These are phyloP conservation scores for Brassica rapa DNA, from an alignment of 345 rosid species.

Conservation along the genomic window DNA sequence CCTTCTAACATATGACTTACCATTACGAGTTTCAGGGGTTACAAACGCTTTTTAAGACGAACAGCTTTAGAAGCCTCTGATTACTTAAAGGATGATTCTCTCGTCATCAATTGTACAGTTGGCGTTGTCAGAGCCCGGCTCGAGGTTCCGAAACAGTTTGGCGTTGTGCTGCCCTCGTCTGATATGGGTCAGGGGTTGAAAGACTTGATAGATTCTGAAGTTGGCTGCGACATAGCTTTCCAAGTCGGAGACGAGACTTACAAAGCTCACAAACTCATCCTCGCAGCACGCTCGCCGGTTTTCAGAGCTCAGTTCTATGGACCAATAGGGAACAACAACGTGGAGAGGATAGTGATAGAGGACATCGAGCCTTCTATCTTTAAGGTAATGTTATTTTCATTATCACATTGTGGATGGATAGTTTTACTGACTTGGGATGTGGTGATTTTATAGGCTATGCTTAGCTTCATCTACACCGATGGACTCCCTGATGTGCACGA, in stretches of 20 bases:
- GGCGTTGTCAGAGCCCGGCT: conserved; percentile 73
- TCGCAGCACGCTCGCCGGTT: conserved; percentile 92
- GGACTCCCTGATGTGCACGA: conserved; percentile 72
- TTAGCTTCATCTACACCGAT: conserved; percentile 80
- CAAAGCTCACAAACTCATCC: conserved; percentile 85
- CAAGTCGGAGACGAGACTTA: conserved; percentile 75
- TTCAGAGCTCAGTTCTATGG: conserved; percentile 94
- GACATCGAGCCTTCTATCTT: conserved; percentile 85
- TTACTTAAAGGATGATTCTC: conserved; percentile 78
- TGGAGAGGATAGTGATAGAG: conserved; percentile 55
- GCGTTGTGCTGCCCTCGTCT: conserved; percentile 63
- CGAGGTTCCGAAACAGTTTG: conserved; percentile 69
- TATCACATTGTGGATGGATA: neutral
- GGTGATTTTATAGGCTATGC: conserved; percentile 68
- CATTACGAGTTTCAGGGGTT: conserved; percentile 69
- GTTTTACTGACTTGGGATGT: conserved; percentile 16
- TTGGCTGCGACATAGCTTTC: conserved; percentile 74
- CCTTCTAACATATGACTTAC: neutral
- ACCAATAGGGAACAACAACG: conserved; percentile 68
- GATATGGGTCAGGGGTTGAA: conserved; percentile 75
- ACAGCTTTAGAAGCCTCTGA: conserved; percentile 75
- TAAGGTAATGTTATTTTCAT: conserved; percentile 56
- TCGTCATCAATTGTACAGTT: conserved; percentile 47
- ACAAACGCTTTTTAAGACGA: conserved; percentile 82
- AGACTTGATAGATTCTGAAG: conserved; percentile 70